Percentiles rank a stretch among this genome's conserved stretches.
phyloP scores from a whole-genome alignment of 2,329 filamentous ascomycete species.

The Diaporthe sp. region DNA sequence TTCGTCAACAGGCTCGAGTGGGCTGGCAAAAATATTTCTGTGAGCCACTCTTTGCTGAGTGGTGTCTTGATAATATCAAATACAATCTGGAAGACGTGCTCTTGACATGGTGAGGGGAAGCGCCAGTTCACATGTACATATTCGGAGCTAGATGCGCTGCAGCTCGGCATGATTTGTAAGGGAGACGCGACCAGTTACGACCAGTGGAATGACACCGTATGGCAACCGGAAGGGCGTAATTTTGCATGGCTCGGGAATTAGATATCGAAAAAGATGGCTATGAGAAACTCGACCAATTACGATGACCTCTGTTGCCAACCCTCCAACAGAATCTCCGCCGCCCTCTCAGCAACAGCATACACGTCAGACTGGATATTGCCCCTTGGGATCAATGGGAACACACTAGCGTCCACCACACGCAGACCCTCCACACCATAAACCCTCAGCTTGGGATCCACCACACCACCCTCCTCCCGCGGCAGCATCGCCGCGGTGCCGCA shows the following conservation, averaged over 20 bases:
- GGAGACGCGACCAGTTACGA: background rate
- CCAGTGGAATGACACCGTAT: background rate
- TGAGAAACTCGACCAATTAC: background rate
- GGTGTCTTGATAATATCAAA: background rate
- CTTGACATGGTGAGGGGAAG: background rate
- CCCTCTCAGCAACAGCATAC: slow-evolving; percentile 35
- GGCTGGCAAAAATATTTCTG: background rate
- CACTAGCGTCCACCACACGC: slow-evolving; percentile 31
- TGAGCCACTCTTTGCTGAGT: background rate
- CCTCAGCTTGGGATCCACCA: slow-evolving; percentile 22
- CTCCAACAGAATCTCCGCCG: slow-evolving; percentile 27
- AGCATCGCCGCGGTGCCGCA: slow-evolving; percentile 34
- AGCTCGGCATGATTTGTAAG: slow-evolving; percentile 9
- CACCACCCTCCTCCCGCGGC: slow-evolving; percentile 24
- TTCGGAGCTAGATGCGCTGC: too few species aligned
- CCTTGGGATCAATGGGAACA: slow-evolving; percentile 34
- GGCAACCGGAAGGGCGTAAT: background rate
- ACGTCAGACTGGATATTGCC: slow-evolving; percentile 32
- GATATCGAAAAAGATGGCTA: too few species aligned
- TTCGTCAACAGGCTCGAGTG: background rate
- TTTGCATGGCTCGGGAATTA: background rate
- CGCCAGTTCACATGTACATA: background rate
- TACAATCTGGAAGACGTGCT: background rate
- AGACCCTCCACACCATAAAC: slow-evolving; percentile 28
- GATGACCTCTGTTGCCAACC: slow-evolving; percentile 8